A percentile compares a stretch with the other conserved stretches of the same genome.
Conservation (phyloP, 495 filamentous ascomycete species). For the Aspergillus cristatus region DNA sequence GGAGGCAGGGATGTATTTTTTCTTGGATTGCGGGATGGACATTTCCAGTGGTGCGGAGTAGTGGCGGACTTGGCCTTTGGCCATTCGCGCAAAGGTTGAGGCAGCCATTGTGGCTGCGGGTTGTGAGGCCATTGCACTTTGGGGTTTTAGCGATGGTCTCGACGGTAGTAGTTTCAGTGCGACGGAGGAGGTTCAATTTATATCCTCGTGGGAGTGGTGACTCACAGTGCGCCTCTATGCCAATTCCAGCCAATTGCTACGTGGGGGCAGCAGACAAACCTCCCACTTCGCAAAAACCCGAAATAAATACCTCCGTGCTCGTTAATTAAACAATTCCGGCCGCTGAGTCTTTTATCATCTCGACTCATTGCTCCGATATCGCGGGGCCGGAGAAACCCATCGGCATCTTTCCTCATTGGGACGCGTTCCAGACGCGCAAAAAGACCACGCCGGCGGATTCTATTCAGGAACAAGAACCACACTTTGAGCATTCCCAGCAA, state of each 20-base stretch:
- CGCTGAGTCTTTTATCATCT: no score
- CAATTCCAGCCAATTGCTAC: no score
- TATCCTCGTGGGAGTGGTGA: no score
- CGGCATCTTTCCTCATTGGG: background rate
- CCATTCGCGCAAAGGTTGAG: conserved; percentile 27
- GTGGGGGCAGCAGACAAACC: no score
- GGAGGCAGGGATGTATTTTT: conserved; percentile 78
- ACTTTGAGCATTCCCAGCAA: conserved; percentile 5
- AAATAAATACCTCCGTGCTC: no score
- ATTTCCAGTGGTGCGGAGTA: conserved; percentile 56
- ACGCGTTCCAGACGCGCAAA: conserved; percentile 13
- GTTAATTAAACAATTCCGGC: no score
- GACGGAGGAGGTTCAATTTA: no score
- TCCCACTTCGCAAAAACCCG: no score
- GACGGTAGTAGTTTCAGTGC: no score
- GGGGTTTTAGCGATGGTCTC: no score
- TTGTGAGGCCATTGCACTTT: conserved; percentile 27
- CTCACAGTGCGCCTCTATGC: no score
- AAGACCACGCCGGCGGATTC: no score
- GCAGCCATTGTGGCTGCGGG: conserved; percentile 26
- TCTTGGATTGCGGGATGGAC: conserved; percentile 61
- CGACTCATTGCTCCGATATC: conserved; percentile 11
- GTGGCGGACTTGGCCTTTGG: conserved; percentile 36
- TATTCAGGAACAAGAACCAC: conserved; percentile 2
- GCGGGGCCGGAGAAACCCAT: conserved; percentile 30